Conservation (phyloP, 176 grass and related monocot genomes). For the Luzula sylvatica region DNA sequence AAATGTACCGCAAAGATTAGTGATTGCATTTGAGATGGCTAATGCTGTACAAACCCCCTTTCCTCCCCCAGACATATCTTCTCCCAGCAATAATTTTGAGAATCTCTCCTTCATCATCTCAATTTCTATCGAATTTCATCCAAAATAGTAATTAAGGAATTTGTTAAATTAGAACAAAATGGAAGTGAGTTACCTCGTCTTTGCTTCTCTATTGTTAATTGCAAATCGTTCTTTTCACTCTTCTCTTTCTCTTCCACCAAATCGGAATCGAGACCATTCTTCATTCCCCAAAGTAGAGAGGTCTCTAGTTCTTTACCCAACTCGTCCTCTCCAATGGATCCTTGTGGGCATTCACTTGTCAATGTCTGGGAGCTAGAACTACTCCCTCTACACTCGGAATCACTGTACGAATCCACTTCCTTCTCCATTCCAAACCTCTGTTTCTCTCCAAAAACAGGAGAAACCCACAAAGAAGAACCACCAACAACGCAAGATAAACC, state of each 20-base stretch:
- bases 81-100: conserved; percentile 86
- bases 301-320: neutral
- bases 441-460: conserved; percentile 14
- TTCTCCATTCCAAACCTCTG: conserved; percentile 14
- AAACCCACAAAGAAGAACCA: conserved; percentile 14
- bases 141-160: neutral
- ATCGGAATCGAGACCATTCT: conserved; percentile 12
- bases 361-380: conserved; percentile 23
- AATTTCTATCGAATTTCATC: conserved; percentile 29
- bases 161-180: neutral
- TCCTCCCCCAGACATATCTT: conserved; percentile 96
- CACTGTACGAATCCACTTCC: conserved; percentile 22
- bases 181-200: conserved; percentile 9
- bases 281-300: conserved; percentile 21
- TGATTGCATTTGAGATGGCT: conserved; percentile 91
- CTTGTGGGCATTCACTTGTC: conserved; percentile 9
- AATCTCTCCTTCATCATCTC: conserved; percentile 99
- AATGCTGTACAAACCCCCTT: conserved; percentile 92
- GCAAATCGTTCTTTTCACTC: conserved; percentile 4
- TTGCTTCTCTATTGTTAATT: conserved; percentile 17
- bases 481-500: neutral
- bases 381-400: conserved; percentile 19
- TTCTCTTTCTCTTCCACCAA: conserved; percentile 7
- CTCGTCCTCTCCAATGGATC: conserved; percentile 4
- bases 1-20: conserved; percentile 80